These are phyloP conservation scores for Pichia sp. DNA, from an alignment of 1,139 yeast species.

Conservation along the genomic window DNA sequence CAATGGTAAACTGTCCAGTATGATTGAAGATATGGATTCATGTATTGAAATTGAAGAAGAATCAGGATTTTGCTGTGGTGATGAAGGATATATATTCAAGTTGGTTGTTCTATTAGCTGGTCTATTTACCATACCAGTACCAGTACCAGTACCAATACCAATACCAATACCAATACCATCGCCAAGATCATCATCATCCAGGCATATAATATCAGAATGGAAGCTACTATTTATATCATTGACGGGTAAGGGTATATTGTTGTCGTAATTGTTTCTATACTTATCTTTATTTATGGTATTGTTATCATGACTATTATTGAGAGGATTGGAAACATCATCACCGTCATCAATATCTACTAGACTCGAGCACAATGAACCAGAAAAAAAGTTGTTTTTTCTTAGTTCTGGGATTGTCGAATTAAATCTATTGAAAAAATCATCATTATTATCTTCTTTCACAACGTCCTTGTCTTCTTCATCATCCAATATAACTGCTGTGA, in stretches of 20 bases:
- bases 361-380: neutral
- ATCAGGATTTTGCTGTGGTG: neutral
- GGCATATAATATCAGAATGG: neutral
- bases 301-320: neutral
- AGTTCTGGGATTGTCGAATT: neutral
- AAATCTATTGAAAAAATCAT: neutral
- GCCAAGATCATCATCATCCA: neutral
- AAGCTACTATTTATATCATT: neutral
- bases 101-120: neutral
- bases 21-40: neutral
- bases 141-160: neutral
- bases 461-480: neutral
- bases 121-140: neutral
- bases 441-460: neutral
- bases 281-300: neutral
- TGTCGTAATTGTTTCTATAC: neutral
- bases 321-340: neutral
- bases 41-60: neutral
- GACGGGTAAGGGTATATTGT: neutral
- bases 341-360: neutral
- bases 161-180: neutral
- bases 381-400: neutral
- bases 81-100: slow-evolving; percentile 1
- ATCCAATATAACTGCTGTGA: too few species aligned
- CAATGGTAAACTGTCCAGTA: neutral